Evolutionary conservation across 495 filamentous ascomycete genomes (phyloP), one percentile per base, ranked within the genome.

Genomic region (Elaphomyces granulatus): DNA sequence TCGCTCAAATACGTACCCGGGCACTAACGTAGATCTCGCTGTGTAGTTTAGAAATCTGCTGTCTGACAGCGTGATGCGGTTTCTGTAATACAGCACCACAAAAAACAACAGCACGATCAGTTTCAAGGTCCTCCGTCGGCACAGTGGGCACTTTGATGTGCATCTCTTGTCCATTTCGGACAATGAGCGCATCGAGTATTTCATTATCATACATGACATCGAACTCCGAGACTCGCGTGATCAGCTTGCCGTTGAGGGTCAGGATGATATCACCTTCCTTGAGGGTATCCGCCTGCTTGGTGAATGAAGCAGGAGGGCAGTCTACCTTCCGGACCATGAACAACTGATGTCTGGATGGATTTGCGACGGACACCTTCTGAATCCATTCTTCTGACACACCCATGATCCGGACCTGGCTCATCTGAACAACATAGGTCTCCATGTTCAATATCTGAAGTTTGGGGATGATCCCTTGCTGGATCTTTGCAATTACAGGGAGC

Each of bases 361-460:
- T 94, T 38, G 86, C 81, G 38, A 74, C 57, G 23, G 87, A 78
- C 16, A 94, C 87, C 58, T 81, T 78, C 45, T 81, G 69, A 47
- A 96, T 94, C 92, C 90, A 95, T 36, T 92, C 81, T 50, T 95
- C 87, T 0, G 81, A 81, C 4, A 95, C 85, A 20, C 92, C 92
- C 92, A 99, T 96, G 44, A 95, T 85, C 18, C 87, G 79, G n/a
- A 81, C 90, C 62, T 96, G 90, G 42, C 77, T 83, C 90, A 99
- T 96, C 50, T 93, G 84, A 20, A 96, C 83, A 28, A 88, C 77
- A 40, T 92, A 85, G 55, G 87, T 86, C 59, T 99, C 90, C 55
- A 94, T 80, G 44, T 86, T 86, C 37, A 99, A 60, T 59, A 96
- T 94, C 14, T 87, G 74, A 15, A 96, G 64, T 42, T 80, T 80